These are phyloP conservation scores for Zasmidium citrigriseum DNA, from an alignment of 2,329 filamentous ascomycete species.

Conservation along the genomic window DNA sequence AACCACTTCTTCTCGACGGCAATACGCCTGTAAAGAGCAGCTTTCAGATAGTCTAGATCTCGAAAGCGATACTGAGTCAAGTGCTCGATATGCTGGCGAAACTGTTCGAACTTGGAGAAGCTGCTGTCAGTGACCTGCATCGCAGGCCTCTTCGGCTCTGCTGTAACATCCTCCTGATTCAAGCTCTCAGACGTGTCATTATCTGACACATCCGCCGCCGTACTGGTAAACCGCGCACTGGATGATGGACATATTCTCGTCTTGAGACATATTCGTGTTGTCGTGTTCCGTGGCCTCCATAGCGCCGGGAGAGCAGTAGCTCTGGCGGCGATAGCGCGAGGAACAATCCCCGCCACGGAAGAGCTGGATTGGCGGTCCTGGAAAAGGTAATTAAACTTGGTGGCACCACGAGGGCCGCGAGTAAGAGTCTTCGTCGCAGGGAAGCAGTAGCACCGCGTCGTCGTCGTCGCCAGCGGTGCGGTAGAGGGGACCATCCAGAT, in stretches of 20 bases:
- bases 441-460: too few species aligned
- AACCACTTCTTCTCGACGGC: neutral
- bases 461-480: neutral
- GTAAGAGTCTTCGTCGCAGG: neutral
- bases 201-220: too few species aligned
- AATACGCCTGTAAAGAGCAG: neutral
- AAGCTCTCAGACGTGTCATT: too few species aligned
- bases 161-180: too few species aligned
- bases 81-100: neutral
- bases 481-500: too few species aligned
- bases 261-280: too few species aligned
- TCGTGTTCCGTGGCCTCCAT: neutral
- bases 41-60: neutral
- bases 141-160: neutral
- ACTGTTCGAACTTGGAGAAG: neutral
- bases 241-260: too few species aligned
- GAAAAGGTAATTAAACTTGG: constrained; percentile 6
- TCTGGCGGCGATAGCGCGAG: neutral
- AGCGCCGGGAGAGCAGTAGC: neutral
- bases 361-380: constrained; percentile 7
- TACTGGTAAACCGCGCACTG: too few species aligned
- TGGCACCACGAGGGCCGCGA: neutral
- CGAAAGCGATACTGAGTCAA: neutral
- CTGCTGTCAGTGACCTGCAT: neutral
- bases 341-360: neutral